Base-by-base conservation (phyloP, 1,284 basidiomycete genomes). In the Leccinum pseudoinsigne region DNA sequence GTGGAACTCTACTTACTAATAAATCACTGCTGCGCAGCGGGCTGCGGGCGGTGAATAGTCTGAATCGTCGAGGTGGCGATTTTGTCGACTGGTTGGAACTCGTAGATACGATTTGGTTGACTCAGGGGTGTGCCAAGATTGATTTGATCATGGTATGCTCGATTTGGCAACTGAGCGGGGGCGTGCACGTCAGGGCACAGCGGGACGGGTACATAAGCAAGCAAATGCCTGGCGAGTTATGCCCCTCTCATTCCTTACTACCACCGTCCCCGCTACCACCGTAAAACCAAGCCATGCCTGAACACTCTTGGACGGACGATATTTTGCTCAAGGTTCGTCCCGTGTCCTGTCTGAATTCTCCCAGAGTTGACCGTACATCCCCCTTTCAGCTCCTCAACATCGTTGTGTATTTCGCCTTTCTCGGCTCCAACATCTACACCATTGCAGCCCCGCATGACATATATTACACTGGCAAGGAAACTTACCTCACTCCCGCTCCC, bases 371-470 rank as follows among this genome's bases (percentile, higher is more conserved):
- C 11, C 21, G 10, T 23, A 51, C 40, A 18, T 2, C 55, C 34
- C 55, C 55, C 62, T 26, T 58, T 12, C 63, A 89, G 88, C 81
- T 95, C 68, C 79, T 87, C 69, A 97, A 97, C 77, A 81, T 96
- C 58, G 62, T 92, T 59, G 85, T 88, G 54, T 94, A 92, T 73
- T 80, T 92, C 69, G 78, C 91, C 68, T 93, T 95, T 81, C 81
- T 95, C n/a, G 91, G 93, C 42, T 91, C 89, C 65, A 96, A 96
- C 77, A 83, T 94, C 61, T 97, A 95, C 82, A 88, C 88, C 54
- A 84, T 94, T 65, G 87, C 93, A 2, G 84, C 86, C 0, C 89
- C 90, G 0, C 81, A 84, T 54, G 86, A 86, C 69, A 83, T 88
- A 59, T 92, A 92, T 78, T 85, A 81, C 72, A 76, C 80, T 65